phyloP scores from a whole-genome alignment of 129 eudicot genomes.

The Mikania micrantha region DNA sequence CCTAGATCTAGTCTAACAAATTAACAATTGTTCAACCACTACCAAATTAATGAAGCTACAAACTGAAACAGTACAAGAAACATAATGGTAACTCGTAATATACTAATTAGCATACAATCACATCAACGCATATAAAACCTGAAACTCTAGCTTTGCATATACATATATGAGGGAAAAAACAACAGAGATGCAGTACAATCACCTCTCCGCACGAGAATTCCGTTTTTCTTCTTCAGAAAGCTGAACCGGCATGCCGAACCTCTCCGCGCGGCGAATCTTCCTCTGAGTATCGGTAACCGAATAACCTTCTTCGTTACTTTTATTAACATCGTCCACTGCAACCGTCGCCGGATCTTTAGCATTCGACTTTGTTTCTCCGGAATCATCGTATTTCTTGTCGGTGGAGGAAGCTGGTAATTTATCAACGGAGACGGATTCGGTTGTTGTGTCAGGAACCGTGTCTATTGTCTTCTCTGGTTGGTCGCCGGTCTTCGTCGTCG shows the following conservation, averaged over 20 bases:
- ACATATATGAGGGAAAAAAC: neutral
- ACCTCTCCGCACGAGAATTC: conserved; percentile 93
- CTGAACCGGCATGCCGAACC: conserved; percentile 83
- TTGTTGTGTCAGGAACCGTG: conserved; percentile 11
- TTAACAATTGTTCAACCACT: neutral
- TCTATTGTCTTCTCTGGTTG: conserved; percentile 28
- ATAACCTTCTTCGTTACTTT: conserved; percentile 9
- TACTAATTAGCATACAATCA: neutral
- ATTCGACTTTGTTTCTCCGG: conserved; percentile 26
- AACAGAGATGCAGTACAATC: neutral
- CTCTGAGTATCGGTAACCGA: conserved; percentile 44
- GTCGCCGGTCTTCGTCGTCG: conserved; percentile 30
- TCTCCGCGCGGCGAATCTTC: conserved; percentile 86
- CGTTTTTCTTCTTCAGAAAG: conserved; percentile 83
- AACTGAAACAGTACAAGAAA: neutral
- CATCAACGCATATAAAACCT: neutral
- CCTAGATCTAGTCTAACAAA: neutral
- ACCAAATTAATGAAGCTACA: neutral
- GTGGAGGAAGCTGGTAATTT: conserved; percentile 14
- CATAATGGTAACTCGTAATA: neutral
- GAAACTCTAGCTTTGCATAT: conserved; percentile 9
- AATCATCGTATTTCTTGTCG: conserved; percentile 23
- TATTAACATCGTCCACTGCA: neutral
- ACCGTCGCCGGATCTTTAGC: conserved; percentile 20
- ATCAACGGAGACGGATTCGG: conserved; percentile 12